phyloP scores from a whole-genome alignment of 2,329 filamentous ascomycete species.

The Colletotrichum navitas region DNA sequence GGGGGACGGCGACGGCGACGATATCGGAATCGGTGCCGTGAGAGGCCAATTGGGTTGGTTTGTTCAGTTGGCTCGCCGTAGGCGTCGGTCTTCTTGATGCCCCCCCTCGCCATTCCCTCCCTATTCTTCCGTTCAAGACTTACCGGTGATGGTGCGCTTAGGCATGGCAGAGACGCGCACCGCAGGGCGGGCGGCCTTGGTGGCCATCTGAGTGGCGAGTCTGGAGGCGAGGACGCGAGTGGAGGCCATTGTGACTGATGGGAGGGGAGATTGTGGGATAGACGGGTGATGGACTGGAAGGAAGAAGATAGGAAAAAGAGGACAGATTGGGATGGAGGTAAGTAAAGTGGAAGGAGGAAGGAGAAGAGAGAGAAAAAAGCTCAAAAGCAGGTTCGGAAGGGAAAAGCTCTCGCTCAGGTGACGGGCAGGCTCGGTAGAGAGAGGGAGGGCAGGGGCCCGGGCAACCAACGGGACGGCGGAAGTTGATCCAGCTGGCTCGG shows the following conservation, averaged over 20 bases:
- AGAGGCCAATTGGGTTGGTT: constrained; percentile 50
- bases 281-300: constrained; percentile 44
- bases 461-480: constrained; percentile 44
- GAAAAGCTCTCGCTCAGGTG: constrained; percentile 48
- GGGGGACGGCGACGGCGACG: constrained; percentile 19
- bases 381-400: constrained; percentile 43
- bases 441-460: constrained; percentile 41
- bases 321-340: constrained; percentile 43
- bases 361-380: constrained; percentile 53
- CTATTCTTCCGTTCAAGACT: constrained; percentile 51
- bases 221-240: constrained; percentile 82
- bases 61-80: constrained; percentile 26
- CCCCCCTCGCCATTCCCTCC: not conserved
- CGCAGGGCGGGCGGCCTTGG: constrained; percentile 83
- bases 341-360: constrained; percentile 52
- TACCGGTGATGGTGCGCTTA: constrained; percentile 84
- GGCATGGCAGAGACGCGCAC: constrained; percentile 74
- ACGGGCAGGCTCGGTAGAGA: constrained; percentile 43
- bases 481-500: constrained; percentile 43
- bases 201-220: constrained; percentile 79
- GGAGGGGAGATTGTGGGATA: constrained; percentile 57
- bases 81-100: constrained; percentile 15
- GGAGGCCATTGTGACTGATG: constrained; percentile 81
- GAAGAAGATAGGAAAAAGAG: constrained; percentile 44
- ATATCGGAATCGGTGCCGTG: constrained; percentile 39